These are phyloP conservation scores for Dryadomyces quercus-mongolicae DNA, from an alignment of 2,329 filamentous ascomycete genomes.

Conservation along the genomic window DNA sequence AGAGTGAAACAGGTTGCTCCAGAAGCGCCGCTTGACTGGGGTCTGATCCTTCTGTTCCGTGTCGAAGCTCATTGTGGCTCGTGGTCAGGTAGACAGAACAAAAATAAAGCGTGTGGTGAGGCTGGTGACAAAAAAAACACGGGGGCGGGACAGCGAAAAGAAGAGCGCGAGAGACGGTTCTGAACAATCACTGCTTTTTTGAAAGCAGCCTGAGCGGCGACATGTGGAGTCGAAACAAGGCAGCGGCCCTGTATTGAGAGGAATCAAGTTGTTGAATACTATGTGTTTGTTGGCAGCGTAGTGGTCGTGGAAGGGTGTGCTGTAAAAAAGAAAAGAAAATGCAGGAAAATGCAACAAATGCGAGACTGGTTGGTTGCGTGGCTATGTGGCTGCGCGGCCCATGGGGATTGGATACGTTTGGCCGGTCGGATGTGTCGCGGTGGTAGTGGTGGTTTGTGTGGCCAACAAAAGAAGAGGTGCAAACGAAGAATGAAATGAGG, in stretches of 20 bases:
- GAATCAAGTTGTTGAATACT: background rate
- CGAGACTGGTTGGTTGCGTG: background rate
- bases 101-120: background rate
- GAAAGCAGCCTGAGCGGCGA: background rate
- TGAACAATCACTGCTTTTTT: background rate
- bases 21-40: constrained; percentile 33
- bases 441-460: background rate
- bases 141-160: too few species aligned
- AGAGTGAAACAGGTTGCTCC: constrained; percentile 34
- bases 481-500: background rate
- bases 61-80: constrained; percentile 8
- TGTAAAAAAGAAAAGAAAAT: background rate
- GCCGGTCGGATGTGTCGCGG: background rate
- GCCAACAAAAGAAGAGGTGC: background rate
- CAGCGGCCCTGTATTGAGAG: background rate
- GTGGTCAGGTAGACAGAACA: background rate
- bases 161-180: background rate
- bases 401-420: background rate
- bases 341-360: too few species aligned
- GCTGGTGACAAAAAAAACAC: background rate
- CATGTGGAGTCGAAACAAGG: background rate
- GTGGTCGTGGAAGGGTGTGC: background rate
- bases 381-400: background rate
- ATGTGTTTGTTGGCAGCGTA: too few species aligned
- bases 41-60: constrained; percentile 31